phyloP scores from a whole-genome alignment of 108 stramenopile genomes.

The Conticribra weissflogii region DNA sequence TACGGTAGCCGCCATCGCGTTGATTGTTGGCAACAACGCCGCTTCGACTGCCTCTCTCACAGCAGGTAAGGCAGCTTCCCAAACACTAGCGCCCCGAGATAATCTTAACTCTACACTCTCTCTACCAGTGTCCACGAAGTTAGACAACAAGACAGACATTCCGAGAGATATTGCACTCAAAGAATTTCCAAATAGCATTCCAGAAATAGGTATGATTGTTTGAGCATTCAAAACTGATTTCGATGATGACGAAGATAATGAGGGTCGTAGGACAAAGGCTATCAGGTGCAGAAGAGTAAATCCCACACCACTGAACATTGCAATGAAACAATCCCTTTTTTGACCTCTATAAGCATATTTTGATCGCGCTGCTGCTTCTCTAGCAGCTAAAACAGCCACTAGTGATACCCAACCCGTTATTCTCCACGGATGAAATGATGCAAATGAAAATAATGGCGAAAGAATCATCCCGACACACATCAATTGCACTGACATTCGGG shows the following conservation, averaged over 20 bases:
- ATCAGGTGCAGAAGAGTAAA: constrained; percentile 29
- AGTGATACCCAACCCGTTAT: constrained; percentile 15
- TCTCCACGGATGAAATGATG: constrained; percentile 16
- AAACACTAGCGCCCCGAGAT: constrained; percentile 48
- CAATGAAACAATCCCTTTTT: constrained; percentile 21
- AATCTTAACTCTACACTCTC: constrained; percentile 48
- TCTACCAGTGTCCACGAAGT: constrained; percentile 31
- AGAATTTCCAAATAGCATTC: constrained; percentile 55
- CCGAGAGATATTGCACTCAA: constrained; percentile 33
- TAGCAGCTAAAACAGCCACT: constrained; percentile 21
- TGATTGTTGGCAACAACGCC: constrained; percentile 52
- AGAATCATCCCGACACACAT: constrained; percentile 16
- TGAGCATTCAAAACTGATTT: constrained; percentile 21
- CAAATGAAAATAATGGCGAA: constrained; percentile 21
- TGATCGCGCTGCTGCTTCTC: constrained; percentile 24
- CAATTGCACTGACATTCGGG: constrained; percentile 28
- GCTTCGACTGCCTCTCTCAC: constrained; percentile 39
- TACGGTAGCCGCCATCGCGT: constrained; percentile 50
- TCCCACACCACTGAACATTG: constrained; percentile 25
- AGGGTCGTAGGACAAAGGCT: constrained; percentile 23
- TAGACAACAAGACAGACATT: constrained; percentile 28
- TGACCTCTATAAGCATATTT: constrained; percentile 24
- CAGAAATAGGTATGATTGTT: constrained; percentile 54
- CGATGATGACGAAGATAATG: constrained; percentile 1
- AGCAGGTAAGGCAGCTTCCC: constrained; percentile 43